Evolutionary conservation across 2,329 filamentous ascomycete species (phyloP).

Genomic region (Lasiodiplodia gonubiensis): DNA sequence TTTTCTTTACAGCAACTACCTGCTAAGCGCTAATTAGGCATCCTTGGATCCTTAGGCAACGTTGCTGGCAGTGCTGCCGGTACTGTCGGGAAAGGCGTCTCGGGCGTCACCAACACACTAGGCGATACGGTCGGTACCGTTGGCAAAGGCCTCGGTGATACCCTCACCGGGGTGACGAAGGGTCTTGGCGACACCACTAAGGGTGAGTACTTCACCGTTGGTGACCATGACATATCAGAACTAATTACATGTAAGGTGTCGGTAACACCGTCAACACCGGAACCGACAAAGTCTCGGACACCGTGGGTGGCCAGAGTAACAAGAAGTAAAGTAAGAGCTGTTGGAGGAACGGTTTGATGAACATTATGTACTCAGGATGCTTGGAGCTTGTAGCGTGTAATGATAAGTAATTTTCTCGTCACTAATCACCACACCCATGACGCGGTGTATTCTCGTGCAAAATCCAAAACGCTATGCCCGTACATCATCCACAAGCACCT

Average conservation of each 20-base stretch:
- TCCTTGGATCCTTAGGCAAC: conserved; percentile 19
- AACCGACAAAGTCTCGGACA: conserved; percentile 18
- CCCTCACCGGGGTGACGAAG: conserved; percentile 41
- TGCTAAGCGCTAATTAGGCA: conserved; percentile 17
- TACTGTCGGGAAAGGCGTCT: conserved; percentile 19
- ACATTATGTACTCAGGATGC: neutral
- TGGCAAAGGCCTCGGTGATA: conserved; percentile 44
- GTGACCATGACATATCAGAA: neutral
- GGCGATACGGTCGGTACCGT: conserved; percentile 4
- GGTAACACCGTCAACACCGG: conserved; percentile 22
- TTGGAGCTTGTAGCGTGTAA: neutral
- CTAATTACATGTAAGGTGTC: neutral
- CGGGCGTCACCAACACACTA: conserved; percentile 14
- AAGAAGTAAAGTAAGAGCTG: neutral
- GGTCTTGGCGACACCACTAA: conserved; percentile 45
- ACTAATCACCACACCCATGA: no score
- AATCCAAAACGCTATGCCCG: no score
- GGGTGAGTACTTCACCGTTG: conserved; percentile 25
- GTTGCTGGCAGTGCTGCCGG: conserved; percentile 16
- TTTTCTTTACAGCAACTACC: neutral
- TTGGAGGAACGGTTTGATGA: neutral
- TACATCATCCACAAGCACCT: no score
- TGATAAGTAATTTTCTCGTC: neutral
- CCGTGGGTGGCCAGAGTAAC: neutral
- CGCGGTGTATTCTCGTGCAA: no score